Evolutionary conservation across 2,329 filamentous ascomycete species (phyloP).

Genomic region (Aspergillus arachidicola): DNA sequence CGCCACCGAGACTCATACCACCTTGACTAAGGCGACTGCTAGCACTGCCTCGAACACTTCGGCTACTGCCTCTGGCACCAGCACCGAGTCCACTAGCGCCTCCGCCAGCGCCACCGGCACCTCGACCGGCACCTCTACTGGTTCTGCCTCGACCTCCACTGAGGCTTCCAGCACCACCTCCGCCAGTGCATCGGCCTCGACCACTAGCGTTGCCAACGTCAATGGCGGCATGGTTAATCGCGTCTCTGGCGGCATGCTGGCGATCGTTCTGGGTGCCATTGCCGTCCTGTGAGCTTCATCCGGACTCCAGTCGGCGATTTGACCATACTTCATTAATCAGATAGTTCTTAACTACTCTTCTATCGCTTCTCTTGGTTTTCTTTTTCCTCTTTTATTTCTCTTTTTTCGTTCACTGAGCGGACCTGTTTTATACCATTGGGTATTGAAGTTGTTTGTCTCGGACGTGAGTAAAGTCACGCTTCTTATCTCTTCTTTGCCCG

Average conservation of each 20-base stretch:
- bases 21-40: slow-evolving; percentile 21
- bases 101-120: slow-evolving; percentile 21
- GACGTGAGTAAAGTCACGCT: slow-evolving; percentile 4
- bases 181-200: slow-evolving; percentile 24
- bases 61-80: slow-evolving; percentile 17
- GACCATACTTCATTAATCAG: background rate
- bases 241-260: slow-evolving; percentile 40
- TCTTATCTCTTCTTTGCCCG: slow-evolving; percentile 2
- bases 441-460: slow-evolving; percentile 4
- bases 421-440: slow-evolving; percentile 5
- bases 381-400: background rate
- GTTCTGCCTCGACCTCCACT: slow-evolving; percentile 17
- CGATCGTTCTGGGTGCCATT: slow-evolving; percentile 36
- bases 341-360: slow-evolving; percentile 8
- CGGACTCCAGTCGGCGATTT: background rate
- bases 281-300: slow-evolving; percentile 35
- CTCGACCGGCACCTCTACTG: slow-evolving; percentile 13
- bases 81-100: slow-evolving; percentile 10
- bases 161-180: slow-evolving; percentile 25
- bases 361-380: background rate
- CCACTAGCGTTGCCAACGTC: slow-evolving; percentile 30
- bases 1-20: slow-evolving; percentile 22
- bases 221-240: slow-evolving; percentile 36
- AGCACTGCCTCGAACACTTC: slow-evolving; percentile 22
- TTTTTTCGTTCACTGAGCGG: slow-evolving; percentile 2